Percentiles rank a stretch among this genome's conserved stretches.
Conservation (phyloP, 1,284 basidiomycete species). For the Sanghuangporus baumii region DNA sequence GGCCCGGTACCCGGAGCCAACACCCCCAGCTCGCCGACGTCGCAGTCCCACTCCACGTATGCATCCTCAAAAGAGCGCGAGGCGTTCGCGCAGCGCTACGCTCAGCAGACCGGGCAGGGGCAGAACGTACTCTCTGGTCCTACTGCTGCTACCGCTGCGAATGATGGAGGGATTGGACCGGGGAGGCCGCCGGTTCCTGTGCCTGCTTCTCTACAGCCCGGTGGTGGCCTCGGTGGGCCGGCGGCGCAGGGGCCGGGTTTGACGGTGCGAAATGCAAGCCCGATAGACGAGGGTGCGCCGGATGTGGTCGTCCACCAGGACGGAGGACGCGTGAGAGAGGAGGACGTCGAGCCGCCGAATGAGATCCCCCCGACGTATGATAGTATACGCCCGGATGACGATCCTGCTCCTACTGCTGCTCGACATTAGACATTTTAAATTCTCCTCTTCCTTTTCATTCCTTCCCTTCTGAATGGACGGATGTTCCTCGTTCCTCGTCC, state of each 20-base stretch:
- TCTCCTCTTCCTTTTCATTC: neutral
- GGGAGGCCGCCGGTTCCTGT: neutral
- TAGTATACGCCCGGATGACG: constrained; percentile 8
- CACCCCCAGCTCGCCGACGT: neutral
- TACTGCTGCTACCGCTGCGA: neutral
- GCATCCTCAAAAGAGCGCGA: constrained; percentile 16
- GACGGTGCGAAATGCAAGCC: constrained; percentile 7
- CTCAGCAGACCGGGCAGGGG: constrained; percentile 5
- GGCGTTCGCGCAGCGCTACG: constrained; percentile 13
- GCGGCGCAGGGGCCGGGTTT: constrained; percentile 1
- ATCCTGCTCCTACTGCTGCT: neutral
- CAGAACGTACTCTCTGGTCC: neutral
- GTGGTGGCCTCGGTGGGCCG: neutral
- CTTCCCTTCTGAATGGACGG: neutral
- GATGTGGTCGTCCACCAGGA: constrained; percentile 19
- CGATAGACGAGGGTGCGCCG: neutral
- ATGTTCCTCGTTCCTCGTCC: neutral
- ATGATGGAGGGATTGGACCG: neutral
- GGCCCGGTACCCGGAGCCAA: neutral
- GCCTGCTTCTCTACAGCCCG: neutral
- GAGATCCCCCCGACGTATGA: constrained; percentile 21
- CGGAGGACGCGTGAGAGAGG: constrained; percentile 15
- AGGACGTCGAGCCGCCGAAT: constrained; percentile 10
- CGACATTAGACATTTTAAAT: neutral
- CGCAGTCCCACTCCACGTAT: constrained; percentile 2